These are phyloP conservation scores for Termitomyces titanicus DNA, from an alignment of 768 basidiomycete genomes.

Conservation along the genomic window DNA sequence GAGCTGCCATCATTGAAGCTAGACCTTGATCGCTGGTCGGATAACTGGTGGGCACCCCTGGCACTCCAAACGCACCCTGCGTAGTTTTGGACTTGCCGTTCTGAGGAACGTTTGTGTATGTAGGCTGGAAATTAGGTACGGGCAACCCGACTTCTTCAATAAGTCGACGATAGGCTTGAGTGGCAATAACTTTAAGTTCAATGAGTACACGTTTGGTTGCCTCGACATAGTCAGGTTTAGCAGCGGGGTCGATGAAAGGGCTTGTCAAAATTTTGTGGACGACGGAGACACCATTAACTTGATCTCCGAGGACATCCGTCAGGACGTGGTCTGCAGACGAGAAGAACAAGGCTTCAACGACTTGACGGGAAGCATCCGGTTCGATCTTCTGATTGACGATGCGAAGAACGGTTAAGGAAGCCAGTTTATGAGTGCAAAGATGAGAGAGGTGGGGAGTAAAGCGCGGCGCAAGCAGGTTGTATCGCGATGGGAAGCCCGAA, in stretches of 20 bases:
- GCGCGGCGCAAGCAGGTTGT: slow-evolving; percentile 89
- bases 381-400: slow-evolving; percentile 97
- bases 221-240: slow-evolving; percentile 71
- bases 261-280: slow-evolving; percentile 91
- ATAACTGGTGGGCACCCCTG: slow-evolving; percentile 76
- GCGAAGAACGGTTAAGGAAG: slow-evolving; percentile 89
- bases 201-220: slow-evolving; percentile 89
- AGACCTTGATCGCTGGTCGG: slow-evolving; percentile 81
- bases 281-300: slow-evolving; percentile 92
- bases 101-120: slow-evolving; percentile 63
- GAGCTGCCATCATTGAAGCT: slow-evolving; percentile 89
- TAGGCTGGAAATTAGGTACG: slow-evolving; percentile 82
- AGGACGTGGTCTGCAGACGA: slow-evolving; percentile 87
- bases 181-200: slow-evolving; percentile 89
- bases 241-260: slow-evolving; percentile 70
- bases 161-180: slow-evolving; percentile 88
- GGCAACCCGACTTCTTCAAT: slow-evolving; percentile 94
- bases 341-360: slow-evolving; percentile 89
- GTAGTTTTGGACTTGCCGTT: slow-evolving; percentile 59
- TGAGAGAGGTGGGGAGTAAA: slow-evolving; percentile 97
- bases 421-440: slow-evolving; percentile 96
- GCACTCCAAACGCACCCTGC: slow-evolving; percentile 60
- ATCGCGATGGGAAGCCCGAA: slow-evolving; percentile 93
- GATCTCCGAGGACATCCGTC: slow-evolving; percentile 92
- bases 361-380: slow-evolving; percentile 79